A percentile compares a stretch with the other conserved stretches of the same genome.
phyloP scores from a whole-genome alignment of 768 basidiomycete species.

The Lactarius hengduanensis region DNA sequence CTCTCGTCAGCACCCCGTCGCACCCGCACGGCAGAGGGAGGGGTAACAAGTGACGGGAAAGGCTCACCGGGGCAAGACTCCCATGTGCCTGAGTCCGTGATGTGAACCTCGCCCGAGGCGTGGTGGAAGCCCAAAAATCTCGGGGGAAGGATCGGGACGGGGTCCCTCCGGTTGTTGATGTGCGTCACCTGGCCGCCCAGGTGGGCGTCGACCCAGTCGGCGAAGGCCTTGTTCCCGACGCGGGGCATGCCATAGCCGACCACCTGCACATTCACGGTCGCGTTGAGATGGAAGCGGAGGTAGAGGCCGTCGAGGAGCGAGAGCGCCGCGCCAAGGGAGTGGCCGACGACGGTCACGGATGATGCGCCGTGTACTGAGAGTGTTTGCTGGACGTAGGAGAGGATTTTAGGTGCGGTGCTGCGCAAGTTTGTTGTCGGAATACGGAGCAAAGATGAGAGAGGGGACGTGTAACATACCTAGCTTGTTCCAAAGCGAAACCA shows the following conservation, averaged over 20 bases:
- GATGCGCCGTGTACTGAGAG: background rate
- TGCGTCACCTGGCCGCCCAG: conserved; percentile 57
- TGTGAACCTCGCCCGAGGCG: conserved; percentile 41
- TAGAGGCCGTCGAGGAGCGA: conserved; percentile 1
- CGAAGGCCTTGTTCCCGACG: conserved; percentile 5
- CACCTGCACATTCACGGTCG: background rate
- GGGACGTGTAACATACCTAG: background rate
- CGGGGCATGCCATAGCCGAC: conserved; percentile 10
- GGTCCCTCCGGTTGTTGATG: conserved; percentile 52
- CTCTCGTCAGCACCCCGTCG: background rate
- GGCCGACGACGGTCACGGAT: background rate
- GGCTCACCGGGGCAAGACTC: conserved; percentile 22
- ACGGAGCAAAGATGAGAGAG: background rate
- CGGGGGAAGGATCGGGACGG: conserved; percentile 40
- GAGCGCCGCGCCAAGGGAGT: conserved; percentile 16
- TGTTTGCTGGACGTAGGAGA: background rate
- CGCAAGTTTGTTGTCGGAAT: background rate
- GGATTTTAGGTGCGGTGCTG: background rate
- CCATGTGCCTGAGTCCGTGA: conserved; percentile 49
- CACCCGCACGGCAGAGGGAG: background rate
- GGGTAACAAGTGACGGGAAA: background rate
- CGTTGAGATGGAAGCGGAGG: background rate
- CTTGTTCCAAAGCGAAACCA: background rate
- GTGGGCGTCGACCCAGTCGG: conserved; percentile 20
- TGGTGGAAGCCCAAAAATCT: conserved; percentile 47